These are phyloP conservation scores for Colletotrichum ledebouriae DNA, from an alignment of 2,329 filamentous ascomycete genomes.

Conservation along the genomic window DNA sequence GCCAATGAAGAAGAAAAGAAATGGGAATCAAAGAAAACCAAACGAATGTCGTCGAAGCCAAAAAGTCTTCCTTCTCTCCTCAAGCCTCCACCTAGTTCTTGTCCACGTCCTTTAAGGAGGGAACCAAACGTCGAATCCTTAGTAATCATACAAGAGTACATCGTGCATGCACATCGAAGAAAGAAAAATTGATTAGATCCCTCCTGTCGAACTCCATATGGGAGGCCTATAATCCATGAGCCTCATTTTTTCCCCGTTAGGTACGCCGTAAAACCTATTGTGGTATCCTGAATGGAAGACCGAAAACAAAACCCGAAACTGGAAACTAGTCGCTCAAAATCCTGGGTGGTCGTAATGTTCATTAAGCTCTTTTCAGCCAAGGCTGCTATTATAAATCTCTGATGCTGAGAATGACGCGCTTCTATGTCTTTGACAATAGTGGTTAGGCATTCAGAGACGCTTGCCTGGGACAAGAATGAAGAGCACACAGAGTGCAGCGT, in stretches of 20 bases:
- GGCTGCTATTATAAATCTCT: conserved; percentile 8
- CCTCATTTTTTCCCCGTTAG: conserved; percentile 27
- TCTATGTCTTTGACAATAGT: not conserved
- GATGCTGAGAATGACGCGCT: not conserved
- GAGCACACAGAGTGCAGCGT: conserved; percentile 85
- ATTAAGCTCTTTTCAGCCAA: conserved; percentile 24
- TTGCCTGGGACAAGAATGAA: conserved; percentile 97
- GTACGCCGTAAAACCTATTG: conserved; percentile 26
- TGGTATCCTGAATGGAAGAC: conserved; percentile 37
- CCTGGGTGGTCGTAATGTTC: conserved; percentile 37
- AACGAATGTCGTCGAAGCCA: conserved; percentile 35
- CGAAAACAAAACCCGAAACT: conserved; percentile 20
- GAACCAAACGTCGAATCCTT: conserved; percentile 10
- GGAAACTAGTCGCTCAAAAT: conserved; percentile 37
- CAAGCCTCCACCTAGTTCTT: not conserved
- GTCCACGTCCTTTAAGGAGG: not conserved
- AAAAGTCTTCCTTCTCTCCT: conserved; percentile 22
- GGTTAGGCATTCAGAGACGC: conserved; percentile 67
- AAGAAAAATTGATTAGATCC: conserved; percentile 23
- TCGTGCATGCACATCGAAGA: conserved; percentile 21
- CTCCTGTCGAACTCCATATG: conserved; percentile 32
- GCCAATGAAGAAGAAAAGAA: conserved; percentile 20
- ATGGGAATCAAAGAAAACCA: conserved; percentile 38
- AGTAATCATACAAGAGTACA: conserved; percentile 28
- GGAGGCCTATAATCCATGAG: conserved; percentile 17